A percentile compares a stretch with the other conserved stretches of the same genome.
Evolutionary conservation across 2,329 filamentous ascomycete genomes (phyloP).

Genomic region (Botryosphaeria agaves): DNA sequence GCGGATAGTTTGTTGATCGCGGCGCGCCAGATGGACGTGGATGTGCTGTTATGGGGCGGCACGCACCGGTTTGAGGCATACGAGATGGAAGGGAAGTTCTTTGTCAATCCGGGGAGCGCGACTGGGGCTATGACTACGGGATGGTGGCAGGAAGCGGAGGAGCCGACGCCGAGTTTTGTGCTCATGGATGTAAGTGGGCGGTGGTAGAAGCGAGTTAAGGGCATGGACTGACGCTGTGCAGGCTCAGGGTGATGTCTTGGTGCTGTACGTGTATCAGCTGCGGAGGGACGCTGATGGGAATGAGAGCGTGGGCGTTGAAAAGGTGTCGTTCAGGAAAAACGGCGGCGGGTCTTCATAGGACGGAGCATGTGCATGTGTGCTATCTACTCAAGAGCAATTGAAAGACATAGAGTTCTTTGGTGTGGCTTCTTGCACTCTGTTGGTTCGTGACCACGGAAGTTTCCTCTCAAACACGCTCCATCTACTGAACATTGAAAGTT

Average conservation of each 20-base stretch:
- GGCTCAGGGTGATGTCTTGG: conserved; percentile 92
- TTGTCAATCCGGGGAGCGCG: conserved; percentile 51
- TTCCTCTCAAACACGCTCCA: too few species aligned
- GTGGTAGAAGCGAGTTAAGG: background rate
- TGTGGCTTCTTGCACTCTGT: too few species aligned
- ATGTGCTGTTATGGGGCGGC: conserved; percentile 51
- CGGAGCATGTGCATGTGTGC: too few species aligned
- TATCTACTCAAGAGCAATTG: too few species aligned
- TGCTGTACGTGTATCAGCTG: conserved; percentile 73
- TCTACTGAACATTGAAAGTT: too few species aligned
- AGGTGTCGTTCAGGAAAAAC: conserved; percentile 37
- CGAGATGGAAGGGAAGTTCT: conserved; percentile 56
- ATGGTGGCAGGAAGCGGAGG: conserved; percentile 40
- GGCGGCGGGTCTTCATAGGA: conserved; percentile 10
- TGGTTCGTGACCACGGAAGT: too few species aligned
- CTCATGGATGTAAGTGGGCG: conserved; percentile 75
- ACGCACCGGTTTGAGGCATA: conserved; percentile 56
- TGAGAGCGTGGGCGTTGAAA: conserved; percentile 37
- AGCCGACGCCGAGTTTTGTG: conserved; percentile 81
- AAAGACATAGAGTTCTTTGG: too few species aligned
- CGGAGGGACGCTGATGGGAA: conserved; percentile 33
- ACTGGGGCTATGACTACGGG: conserved; percentile 47
- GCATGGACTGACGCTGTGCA: conserved; percentile 18
- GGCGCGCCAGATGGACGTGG: conserved; percentile 54
- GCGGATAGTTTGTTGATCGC: conserved; percentile 50